Evolutionary conservation across 768 basidiomycete genomes (phyloP), one percentile per base, ranked within the genome.

Genomic region (Russula compacta): DNA sequence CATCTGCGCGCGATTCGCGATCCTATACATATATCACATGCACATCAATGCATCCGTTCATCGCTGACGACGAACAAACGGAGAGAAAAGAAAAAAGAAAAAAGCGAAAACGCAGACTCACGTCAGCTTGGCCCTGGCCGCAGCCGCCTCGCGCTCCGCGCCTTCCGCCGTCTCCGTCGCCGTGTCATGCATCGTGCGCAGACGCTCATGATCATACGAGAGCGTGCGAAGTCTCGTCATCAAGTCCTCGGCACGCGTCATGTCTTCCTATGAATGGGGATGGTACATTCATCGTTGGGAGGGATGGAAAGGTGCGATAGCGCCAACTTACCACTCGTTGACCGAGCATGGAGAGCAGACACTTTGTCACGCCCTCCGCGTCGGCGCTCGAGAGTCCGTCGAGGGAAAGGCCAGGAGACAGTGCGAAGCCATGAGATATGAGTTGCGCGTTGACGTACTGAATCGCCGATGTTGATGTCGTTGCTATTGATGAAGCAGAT

Each of bases 361-460:
- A 92, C 71, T 88, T 91, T 4, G 85, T 79, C 24, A 85, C 73
- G 24, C 74, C 74, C 19, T 86, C 83, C 17, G 79, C 76, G 38
- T 86, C 79, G 4, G 77, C 70, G 51, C 77, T 77, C 0, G 81
- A 77, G 12, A 86, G 72, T 0, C 86, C 86, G 0, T 88, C 87
- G 40, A 93, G 74, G 12, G 77, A 82, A 19, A 93, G 72, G 0
- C 91, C 90, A 0, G 85, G 83, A 1, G 78, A 68, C 10, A 81
- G 68, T 1, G 80, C 73, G 66, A 88, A 93, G 8, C 92, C 92
- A 74, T 93, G 91, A 2, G 91, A 85, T 51, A 89, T 73, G 6
- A 94, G 80, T 66, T 94, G 92, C 19, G 85, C 76, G 69, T 92
- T 93, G 69, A 92, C 78, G 69, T 88, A 92, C 59, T 90, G 85